Conservation (phyloP, 116 monocot species). For the Iris pallida region DNA sequence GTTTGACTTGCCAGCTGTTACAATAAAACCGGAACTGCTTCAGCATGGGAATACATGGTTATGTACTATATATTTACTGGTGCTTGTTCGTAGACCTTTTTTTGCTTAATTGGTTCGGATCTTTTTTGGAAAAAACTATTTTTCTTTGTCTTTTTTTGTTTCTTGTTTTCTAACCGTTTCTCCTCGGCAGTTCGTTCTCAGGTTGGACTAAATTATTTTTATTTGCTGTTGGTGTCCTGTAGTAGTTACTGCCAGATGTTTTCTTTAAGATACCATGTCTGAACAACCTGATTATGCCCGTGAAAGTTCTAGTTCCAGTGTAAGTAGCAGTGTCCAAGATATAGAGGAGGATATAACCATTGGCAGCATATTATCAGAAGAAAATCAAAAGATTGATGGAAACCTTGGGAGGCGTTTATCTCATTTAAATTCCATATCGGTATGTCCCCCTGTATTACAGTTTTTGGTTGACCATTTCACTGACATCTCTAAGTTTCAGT, state of each 20-base stretch:
- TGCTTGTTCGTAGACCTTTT: too few relatives aligned
- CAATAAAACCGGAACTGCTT: too few relatives aligned
- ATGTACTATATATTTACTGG: too few relatives aligned
- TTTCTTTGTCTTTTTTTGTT: too few relatives aligned
- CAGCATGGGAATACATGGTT: too few relatives aligned
- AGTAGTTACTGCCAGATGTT: slow-evolving; percentile 18
- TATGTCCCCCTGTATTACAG: slow-evolving; percentile 8
- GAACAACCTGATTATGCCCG: slow-evolving; percentile 37
- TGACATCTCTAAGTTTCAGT: too few relatives aligned
- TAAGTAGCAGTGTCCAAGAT: slow-evolving; percentile 43
- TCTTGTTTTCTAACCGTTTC: too few relatives aligned
- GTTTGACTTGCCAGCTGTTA: too few relatives aligned
- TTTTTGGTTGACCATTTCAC: too few relatives aligned
- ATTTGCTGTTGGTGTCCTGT: not conserved
- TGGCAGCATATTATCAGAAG: slow-evolving; percentile 54
- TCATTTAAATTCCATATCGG: slow-evolving; percentile 64
- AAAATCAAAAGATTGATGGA: slow-evolving; percentile 29
- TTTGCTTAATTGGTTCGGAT: too few relatives aligned
- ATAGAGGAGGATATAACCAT: slow-evolving; percentile 55
- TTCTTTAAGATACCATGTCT: slow-evolving; percentile 42
- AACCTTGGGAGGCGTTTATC: slow-evolving; percentile 63
- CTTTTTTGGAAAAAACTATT: too few relatives aligned
- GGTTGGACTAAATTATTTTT: not conserved
- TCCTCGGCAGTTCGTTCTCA: not conserved
- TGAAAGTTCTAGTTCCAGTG: slow-evolving; percentile 62